A percentile compares a stretch with the other conserved stretches of the same genome.
phyloP scores from a whole-genome alignment of 345 rosid species.

The Lumnitzera racemosa region DNA sequence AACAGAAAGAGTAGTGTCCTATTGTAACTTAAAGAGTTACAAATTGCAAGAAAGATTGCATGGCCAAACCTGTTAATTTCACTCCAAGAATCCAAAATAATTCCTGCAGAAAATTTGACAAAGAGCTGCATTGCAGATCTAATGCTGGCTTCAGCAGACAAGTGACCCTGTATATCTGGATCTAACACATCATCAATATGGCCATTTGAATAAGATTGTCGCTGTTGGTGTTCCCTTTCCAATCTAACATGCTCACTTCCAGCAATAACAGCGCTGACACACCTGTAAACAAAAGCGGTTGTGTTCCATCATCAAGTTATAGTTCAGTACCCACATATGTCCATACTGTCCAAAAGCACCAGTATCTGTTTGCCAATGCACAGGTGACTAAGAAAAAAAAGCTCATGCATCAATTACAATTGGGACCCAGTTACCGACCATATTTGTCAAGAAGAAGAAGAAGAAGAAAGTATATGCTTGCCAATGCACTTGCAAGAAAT shows the following conservation, averaged over 20 bases:
- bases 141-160: constrained; percentile 83
- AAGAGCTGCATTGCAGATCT: constrained; percentile 90
- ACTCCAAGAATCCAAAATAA: constrained; percentile 76
- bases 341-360: too few relatives aligned
- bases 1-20: neutral
- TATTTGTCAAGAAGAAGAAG: too few relatives aligned
- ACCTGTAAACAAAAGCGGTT: constrained; percentile 35
- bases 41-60: neutral
- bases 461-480: too few relatives aligned
- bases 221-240: constrained; percentile 80
- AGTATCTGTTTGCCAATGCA: too few relatives aligned
- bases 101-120: constrained; percentile 79
- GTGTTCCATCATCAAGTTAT: neutral
- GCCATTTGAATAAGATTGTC: constrained; percentile 63
- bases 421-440: too few relatives aligned
- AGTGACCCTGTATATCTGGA: constrained; percentile 53
- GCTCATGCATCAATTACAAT: too few relatives aligned
- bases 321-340: neutral
- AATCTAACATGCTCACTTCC: constrained; percentile 82
- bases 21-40: neutral
- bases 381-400: too few relatives aligned
- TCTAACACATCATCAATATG: constrained; percentile 52
- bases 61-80: constrained; percentile 67
- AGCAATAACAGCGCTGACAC: constrained; percentile 83
- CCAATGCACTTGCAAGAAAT: too few relatives aligned